Percentiles rank a stretch among this genome's conserved stretches.
Conservation (phyloP, 768 basidiomycete species). For the Hemileccinum rubropunctum region DNA sequence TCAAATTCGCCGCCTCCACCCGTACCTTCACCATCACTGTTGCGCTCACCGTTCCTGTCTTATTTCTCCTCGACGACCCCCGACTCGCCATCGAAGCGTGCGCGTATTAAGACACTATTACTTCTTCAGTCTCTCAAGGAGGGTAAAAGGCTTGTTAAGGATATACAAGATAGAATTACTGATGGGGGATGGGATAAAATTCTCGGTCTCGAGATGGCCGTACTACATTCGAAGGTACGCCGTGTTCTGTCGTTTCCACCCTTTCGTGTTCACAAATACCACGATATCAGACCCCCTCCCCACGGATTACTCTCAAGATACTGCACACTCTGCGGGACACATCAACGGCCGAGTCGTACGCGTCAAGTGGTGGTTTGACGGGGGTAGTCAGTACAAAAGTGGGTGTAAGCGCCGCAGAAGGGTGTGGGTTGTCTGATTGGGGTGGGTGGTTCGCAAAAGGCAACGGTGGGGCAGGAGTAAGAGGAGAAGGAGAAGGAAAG, state of each 20-base stretch:
- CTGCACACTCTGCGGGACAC: constrained; percentile 72
- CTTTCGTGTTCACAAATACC: background rate
- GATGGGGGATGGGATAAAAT: constrained; percentile 40
- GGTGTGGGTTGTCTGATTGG: constrained; percentile 41
- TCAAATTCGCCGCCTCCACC: constrained; percentile 1
- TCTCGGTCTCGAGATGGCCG: constrained; percentile 70
- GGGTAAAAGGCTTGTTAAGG: constrained; percentile 13
- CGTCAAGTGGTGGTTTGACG: constrained; percentile 66
- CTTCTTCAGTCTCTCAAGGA: constrained; percentile 55
- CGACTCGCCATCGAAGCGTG: constrained; percentile 68
- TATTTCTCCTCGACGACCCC: constrained; percentile 86
- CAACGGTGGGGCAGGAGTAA: constrained; percentile 48
- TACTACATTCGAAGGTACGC: constrained; percentile 74
- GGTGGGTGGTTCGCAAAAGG: constrained; percentile 38
- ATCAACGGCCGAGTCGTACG: constrained; percentile 82
- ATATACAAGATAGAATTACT: constrained; percentile 20
- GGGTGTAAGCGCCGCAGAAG: constrained; percentile 53
- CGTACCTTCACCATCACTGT: constrained; percentile 2
- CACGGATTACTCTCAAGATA: constrained; percentile 51
- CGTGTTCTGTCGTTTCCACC: background rate
- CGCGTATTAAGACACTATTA: constrained; percentile 71
- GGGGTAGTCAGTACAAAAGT: constrained; percentile 59
- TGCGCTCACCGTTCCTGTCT: constrained; percentile 39
- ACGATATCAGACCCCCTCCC: constrained; percentile 5
- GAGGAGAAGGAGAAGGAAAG: constrained; percentile 28